Base-by-base conservation (phyloP, 1,284 basidiomycete genomes). In the Ustilago esculenta region DNA sequence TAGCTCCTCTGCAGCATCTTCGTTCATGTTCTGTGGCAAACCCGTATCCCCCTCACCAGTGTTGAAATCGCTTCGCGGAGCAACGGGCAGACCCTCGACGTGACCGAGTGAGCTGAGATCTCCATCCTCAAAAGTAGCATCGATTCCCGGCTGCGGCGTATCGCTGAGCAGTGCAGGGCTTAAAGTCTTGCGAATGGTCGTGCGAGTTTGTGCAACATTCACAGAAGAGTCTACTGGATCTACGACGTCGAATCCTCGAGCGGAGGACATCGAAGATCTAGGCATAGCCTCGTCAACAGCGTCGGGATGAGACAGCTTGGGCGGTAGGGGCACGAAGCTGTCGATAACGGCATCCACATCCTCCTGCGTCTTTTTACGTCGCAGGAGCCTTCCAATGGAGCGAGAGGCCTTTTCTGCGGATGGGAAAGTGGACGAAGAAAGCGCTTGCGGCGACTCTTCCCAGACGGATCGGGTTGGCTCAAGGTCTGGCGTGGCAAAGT, bases 161-260 rank as follows among this genome's bases (percentile, higher is more conserved):
- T 69, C 66, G 30, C 59, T 50, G 8, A 69, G 55, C 33, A 69
- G 48, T 5, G 59, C 56, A 11, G 66, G 66, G 29, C 66, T 69
- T 37, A 69, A 40, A 5, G 66, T 69, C 42, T 64, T 69, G 34
- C 60, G 59, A 32, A 69, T 69, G 7, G 66, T 69, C 5, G 46
- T 47, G 17, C 51, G 64, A 4, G 57, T 44, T 32, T 54, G 55
- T 2, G 50, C 49, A 12, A 50, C n/a, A 10, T 24, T 39, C 3
- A 35, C 11, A 18, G 42, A 12, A 6, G 45, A n/a, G n/a, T 37
- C 43, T 5, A 32, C 45, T 6, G 52, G 27, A 17, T 44, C 37
- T 0, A 39, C 33, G 8, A 56, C 33, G 25, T 55, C 52, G 15
- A 64, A 56, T 11, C 55, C 66, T 11, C 60, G 42, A 15, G 43